Evolutionary conservation across 1,284 basidiomycete species (phyloP).

Genomic region (Cutaneotrichosporon daszewskae): DNA sequence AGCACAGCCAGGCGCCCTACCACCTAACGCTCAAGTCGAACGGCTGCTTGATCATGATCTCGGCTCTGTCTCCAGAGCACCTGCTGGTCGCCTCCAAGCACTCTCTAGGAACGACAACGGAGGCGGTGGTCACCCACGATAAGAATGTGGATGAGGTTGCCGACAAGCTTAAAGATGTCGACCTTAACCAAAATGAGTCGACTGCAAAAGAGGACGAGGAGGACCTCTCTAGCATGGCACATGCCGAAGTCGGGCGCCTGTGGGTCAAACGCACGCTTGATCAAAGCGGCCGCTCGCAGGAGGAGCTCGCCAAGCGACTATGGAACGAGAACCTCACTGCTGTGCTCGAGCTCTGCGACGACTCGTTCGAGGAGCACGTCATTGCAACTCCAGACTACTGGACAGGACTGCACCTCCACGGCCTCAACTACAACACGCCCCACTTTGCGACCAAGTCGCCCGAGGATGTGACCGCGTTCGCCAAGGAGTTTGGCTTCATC

Average conservation of each 20-base stretch:
- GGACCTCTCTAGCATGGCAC: conserved; percentile 27
- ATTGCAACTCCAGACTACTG: conserved; percentile 72
- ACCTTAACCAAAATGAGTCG: conserved; percentile 23
- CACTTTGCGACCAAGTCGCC: conserved; percentile 70
- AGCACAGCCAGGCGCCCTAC: conserved; percentile 73
- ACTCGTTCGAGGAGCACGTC: conserved; percentile 96
- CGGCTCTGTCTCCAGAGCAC: conserved; percentile 68
- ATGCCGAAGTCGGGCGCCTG: conserved; percentile 45
- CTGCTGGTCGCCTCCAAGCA: conserved; percentile 91
- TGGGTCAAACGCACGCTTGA: conserved; percentile 77
- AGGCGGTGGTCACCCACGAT: conserved; percentile 24
- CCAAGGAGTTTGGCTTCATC: conserved; percentile 87
- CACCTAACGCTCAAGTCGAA: conserved; percentile 91
- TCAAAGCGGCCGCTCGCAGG: conserved; percentile 61
- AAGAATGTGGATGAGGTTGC: conserved; percentile 6
- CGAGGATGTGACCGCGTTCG: conserved; percentile 68
- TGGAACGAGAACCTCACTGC: conserved; percentile 86
- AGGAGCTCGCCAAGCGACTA: conserved; percentile 65
- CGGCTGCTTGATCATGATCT: conserved; percentile 96
- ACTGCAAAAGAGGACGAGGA: too few species aligned
- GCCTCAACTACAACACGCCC: conserved; percentile 70
- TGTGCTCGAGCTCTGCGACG: conserved; percentile 93
- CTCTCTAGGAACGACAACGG: conserved; percentile 58
- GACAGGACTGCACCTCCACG: conserved; percentile 90
- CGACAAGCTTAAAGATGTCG: conserved; percentile 5